Base-by-base conservation (phyloP, 2,329 filamentous ascomycete genomes). In the Rutstroemia sp. region DNA sequence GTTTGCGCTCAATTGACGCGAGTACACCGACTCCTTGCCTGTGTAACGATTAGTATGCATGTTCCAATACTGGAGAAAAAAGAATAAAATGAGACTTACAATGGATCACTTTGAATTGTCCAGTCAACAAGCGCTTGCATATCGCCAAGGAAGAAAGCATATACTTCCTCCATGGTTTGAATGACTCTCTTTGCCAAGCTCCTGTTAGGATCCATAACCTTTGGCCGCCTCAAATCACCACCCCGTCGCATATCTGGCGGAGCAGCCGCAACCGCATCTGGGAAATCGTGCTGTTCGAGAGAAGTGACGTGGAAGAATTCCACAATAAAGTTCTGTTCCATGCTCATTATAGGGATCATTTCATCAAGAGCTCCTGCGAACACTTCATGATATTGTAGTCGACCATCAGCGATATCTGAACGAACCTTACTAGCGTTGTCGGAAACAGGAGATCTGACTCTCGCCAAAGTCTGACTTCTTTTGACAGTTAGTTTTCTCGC, bases 321-420 rank as follows among this genome's bases (percentile, higher is more conserved):
- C n/a, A 96, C 85, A 49, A 96, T 78, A 69, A 97, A 99, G 69
- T 96, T 97, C 70, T 99, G 92, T 72, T 99, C 94, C 70, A 92
- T 92, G 64, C 90, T 86, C 58, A 96, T 85, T 56, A 95, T 79
- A 5, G 87, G 89, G 46, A 92, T 75, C 61, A 94, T 82, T 66
- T 96, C 90, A 57, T 94, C 87, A 59, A 96, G 74, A 12, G 90
- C 83, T 39, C 85, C 85, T 0, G 83, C 79, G 71, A 97, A 96
- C 2, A 90, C 83, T 71, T 96, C 91, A 64, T 85, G 92, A 0
- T 89, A 83, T 62, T 88, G 79, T 57, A 87, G 80, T 65, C 84
- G 83, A 54, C 82, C 84, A 62, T 86, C 83, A 48, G 81, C 74
- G 67, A 84, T 87, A 49, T 87, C 83, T 58, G 75, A 62, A 65